These are phyloP conservation scores for Cordyceps militaris DNA, from an alignment of 2,329 filamentous ascomycete genomes.

Conservation along the genomic window DNA sequence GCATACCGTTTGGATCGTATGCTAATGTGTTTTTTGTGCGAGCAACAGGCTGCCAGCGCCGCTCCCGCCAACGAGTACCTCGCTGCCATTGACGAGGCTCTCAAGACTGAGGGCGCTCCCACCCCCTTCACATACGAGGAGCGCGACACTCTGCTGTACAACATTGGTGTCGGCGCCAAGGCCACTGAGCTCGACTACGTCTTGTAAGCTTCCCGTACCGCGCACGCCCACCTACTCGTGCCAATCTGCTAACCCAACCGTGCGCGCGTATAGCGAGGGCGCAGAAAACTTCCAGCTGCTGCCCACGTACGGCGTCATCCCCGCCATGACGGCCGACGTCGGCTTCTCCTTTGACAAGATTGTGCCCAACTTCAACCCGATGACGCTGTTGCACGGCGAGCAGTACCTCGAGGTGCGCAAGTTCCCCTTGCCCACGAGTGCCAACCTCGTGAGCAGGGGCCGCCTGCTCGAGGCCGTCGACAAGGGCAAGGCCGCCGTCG, in stretches of 20 bases:
- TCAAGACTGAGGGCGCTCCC: conserved; percentile 61
- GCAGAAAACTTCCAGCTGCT: conserved; percentile 87
- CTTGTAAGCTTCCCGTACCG: conserved; percentile 42
- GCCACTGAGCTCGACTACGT: conserved; percentile 79
- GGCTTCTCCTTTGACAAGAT: conserved; percentile 77
- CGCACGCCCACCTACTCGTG: background rate
- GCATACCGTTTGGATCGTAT: background rate
- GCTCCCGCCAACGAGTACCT: conserved; percentile 55
- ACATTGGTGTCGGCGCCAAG: conserved; percentile 88
- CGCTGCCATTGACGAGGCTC: conserved; percentile 66
- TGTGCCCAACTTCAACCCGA: conserved; percentile 92
- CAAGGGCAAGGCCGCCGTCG: conserved; percentile 84
- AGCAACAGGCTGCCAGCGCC: conserved; percentile 16
- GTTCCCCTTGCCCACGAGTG: conserved; percentile 83
- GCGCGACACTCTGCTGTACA: conserved; percentile 88
- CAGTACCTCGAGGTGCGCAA: conserved; percentile 94
- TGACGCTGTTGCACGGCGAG: conserved; percentile 98
- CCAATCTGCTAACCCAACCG: background rate
- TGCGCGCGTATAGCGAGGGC: conserved; percentile 55
- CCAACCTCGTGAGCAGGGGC: conserved; percentile 65
- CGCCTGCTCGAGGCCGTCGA: conserved; percentile 90
- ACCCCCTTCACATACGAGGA: conserved; percentile 80
- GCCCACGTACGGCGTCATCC: conserved; percentile 93
- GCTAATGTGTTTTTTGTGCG: conserved; percentile 21
- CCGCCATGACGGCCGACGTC: conserved; percentile 76